Base-by-base conservation (phyloP, 257 asterid species). In the Craterostigma plantagineum region DNA sequence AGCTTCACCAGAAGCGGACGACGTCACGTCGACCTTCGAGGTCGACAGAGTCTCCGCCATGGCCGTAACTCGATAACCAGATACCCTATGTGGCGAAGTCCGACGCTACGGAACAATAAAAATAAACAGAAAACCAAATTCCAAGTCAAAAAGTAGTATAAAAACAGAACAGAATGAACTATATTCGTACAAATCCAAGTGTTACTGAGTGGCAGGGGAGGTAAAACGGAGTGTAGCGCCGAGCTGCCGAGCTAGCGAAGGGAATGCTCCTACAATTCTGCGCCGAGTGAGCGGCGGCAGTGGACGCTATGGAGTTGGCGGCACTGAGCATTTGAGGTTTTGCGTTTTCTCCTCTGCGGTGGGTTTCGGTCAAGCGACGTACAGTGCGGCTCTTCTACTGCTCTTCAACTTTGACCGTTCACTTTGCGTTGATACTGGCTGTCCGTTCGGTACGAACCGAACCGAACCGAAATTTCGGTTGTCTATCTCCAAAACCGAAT, bases 11-110 rank as follows among this genome's bases (percentile, higher is more conserved):
- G 69, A 60, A 63, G 57, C 46, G 23, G 67, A 50, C 7, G 66
- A 14, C 53, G 63, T 50, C 13, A 62, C 38, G 17, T 65, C 72
- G 8, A 64, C 59, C 35, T 53, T 51, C 12, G 72, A 55, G 43
- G 68, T 43, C 11, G 81, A 53, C 18, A 63, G 54, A 48, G 75
- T 62, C 54, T 73, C 92, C 8, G 84, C 79, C 97, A 81, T 86
- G 51, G 79, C 84, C 52, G 69, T 75, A 46, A 75, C 64, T 15
- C 79, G 66, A 48, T 49, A 58, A 52, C 52, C 53, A 46, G 61
- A 11, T 34, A 68, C 18, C 46, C 62, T 64, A 48, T 4, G 37
- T 57, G 61, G 51, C 13, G 63, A 13, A 7, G 57, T 27, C 14
- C 30, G 33, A 3, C 17, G 10, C 48, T 16, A 8, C 11, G 10